A percentile compares a stretch with the other conserved stretches of the same genome.
Conservation (phyloP, 2,329 filamentous ascomycete genomes). For the Chrysosphaeria jannelii region DNA sequence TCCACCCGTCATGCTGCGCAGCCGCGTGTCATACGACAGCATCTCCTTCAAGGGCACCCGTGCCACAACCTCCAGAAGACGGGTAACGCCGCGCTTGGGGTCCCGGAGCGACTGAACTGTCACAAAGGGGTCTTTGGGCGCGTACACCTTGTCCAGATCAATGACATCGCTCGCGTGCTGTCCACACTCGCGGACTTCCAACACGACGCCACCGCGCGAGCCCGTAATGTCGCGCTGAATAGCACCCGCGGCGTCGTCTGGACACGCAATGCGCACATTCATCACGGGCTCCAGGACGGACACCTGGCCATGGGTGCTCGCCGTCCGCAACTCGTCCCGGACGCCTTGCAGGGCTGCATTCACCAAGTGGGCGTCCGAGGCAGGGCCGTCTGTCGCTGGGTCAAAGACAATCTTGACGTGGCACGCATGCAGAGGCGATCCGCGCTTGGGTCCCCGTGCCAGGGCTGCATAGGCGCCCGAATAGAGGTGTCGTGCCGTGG, state of each 20-base stretch:
- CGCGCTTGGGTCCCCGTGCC: conserved; percentile 53
- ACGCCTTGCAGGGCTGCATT: conserved; percentile 30
- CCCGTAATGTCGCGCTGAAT: conserved; percentile 61
- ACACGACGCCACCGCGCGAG: conserved; percentile 41
- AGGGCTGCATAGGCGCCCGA: conserved; percentile 64
- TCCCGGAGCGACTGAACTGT: conserved; percentile 23
- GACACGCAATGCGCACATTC: conserved; percentile 61
- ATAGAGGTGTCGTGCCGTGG: conserved; percentile 26
- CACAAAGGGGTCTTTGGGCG: conserved; percentile 59
- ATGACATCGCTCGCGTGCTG: conserved; percentile 14
- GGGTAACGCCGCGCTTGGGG: conserved; percentile 15
- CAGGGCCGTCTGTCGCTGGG: conserved; percentile 30
- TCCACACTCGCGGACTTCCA: conserved; percentile 30
- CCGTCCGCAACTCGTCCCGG: conserved; percentile 33
- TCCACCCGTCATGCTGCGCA: conserved; percentile 68
- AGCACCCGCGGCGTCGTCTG: conserved; percentile 49
- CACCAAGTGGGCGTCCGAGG: conserved; percentile 38
- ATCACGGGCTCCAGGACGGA: conserved; percentile 80
- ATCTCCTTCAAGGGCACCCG: conserved; percentile 87
- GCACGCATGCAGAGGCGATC: conserved; percentile 52
- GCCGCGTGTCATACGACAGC: conserved; percentile 73
- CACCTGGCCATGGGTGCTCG: conserved; percentile 25
- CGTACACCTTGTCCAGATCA: conserved; percentile 49
- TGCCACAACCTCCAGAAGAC: conserved; percentile 40
- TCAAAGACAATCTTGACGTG: conserved; percentile 41